Conservation (phyloP, 2,329 filamentous ascomycete species). For the Trichoderma gracile region DNA sequence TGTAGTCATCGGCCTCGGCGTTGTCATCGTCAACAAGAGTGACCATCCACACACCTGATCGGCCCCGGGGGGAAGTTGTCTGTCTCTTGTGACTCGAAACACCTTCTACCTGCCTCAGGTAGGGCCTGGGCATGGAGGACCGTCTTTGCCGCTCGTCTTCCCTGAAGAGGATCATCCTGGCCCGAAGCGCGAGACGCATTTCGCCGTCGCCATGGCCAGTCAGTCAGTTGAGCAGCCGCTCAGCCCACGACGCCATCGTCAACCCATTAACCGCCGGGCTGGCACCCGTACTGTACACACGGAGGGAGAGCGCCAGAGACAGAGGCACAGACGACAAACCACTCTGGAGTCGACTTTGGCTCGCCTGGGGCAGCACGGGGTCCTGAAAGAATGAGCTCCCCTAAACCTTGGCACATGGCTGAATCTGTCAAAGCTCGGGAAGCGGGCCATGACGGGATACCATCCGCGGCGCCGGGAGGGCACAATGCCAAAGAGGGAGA, state of each 20-base stretch:
- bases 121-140: background rate
- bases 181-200: background rate
- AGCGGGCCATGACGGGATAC: constrained; percentile 20
- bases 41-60: constrained; percentile 19
- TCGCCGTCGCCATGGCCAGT: constrained; percentile 11
- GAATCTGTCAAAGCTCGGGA: constrained; percentile 20
- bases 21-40: constrained; percentile 12
- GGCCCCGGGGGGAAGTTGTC: background rate
- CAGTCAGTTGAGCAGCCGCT: constrained; percentile 16
- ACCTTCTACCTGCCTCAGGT: constrained; percentile 11
- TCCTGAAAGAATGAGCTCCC: constrained; percentile 21
- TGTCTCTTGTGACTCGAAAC: constrained; percentile 22
- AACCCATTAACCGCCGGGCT: constrained; percentile 15
- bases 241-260: constrained; percentile 24
- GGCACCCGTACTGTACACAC: background rate
- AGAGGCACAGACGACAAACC: background rate
- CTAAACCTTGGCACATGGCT: constrained; percentile 12
- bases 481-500: constrained; percentile 10
- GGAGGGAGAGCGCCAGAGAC: no score
- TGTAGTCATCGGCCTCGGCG: constrained; percentile 18
- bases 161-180: background rate
- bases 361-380: constrained; percentile 22
- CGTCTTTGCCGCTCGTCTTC: constrained; percentile 5
- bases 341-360: background rate
- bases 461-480: constrained; percentile 20